phyloP scores from a whole-genome alignment of 306 rosid genomes.

The Sophora flavescens region DNA sequence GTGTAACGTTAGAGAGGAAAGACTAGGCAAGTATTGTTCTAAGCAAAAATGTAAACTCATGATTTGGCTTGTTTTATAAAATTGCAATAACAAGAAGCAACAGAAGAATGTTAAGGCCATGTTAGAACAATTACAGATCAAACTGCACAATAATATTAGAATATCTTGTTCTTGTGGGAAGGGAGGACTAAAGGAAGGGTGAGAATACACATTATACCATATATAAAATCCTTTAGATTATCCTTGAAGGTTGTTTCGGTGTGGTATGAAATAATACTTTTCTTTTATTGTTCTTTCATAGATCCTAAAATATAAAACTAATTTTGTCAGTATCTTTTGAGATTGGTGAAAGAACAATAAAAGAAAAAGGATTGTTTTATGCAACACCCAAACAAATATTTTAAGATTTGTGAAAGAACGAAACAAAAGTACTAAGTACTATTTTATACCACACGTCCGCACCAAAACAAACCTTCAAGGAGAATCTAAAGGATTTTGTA shows the following conservation, averaged over 20 bases:
- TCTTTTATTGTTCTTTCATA: neutral
- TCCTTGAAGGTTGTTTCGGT: constrained; percentile 32
- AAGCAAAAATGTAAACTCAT: constrained; percentile 8
- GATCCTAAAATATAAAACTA: constrained; percentile 15
- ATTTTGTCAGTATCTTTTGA: constrained; percentile 10
- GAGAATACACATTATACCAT: neutral
- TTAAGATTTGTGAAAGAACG: constrained; percentile 11
- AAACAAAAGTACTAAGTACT: neutral
- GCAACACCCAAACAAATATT: constrained; percentile 33
- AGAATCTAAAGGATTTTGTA: constrained; percentile 17
- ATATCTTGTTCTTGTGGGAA: constrained; percentile 3
- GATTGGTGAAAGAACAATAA: constrained; percentile 6
- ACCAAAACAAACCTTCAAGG: constrained; percentile 37
- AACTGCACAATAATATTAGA: constrained; percentile 28
- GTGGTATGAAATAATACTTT: constrained; percentile 4
- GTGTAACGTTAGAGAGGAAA: constrained; percentile 16
- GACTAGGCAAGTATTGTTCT: constrained; percentile 18
- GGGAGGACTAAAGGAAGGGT: neutral
- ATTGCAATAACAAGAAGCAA: constrained; percentile 19
- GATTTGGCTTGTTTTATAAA: neutral
- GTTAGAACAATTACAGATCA: constrained; percentile 27
- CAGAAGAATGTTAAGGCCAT: constrained; percentile 1
- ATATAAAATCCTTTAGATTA: constrained; percentile 12
- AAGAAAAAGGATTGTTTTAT: neutral
- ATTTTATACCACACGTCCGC: neutral